A percentile compares a stretch with the other conserved stretches of the same genome.
These are phyloP conservation scores for Yamagishiella unicocca DNA, from an alignment of 139 green algal species.

Conservation along the genomic window DNA sequence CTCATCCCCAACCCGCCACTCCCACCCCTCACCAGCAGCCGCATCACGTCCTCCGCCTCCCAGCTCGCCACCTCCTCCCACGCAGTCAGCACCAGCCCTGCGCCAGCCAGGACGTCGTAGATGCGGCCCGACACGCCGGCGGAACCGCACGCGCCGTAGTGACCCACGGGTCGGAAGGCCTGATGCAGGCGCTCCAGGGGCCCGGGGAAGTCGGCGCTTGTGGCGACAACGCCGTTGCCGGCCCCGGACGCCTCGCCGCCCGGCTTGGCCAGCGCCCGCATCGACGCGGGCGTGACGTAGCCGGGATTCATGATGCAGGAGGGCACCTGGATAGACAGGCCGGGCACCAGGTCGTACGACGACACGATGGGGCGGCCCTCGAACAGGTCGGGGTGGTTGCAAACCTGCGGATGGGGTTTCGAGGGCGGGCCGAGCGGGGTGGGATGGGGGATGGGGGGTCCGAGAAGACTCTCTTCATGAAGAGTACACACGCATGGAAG, in stretches of 20 bases:
- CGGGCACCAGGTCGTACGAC: slow-evolving; percentile 85
- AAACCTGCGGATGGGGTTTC: slow-evolving; percentile 77
- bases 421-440: too few species aligned
- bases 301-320: slow-evolving; percentile 34
- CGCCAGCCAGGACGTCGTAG: slow-evolving; percentile 9
- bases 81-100: slow-evolving; percentile 38
- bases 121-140: slow-evolving; percentile 21
- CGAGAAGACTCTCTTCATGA: too few species aligned
- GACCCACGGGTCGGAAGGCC: slow-evolving; percentile 38
- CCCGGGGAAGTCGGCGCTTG: background rate
- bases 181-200: slow-evolving; percentile 11
- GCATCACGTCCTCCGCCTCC: slow-evolving; percentile 45
- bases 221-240: background rate
- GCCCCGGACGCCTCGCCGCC: background rate
- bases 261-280: background rate
- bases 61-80: slow-evolving; percentile 33
- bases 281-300: background rate
- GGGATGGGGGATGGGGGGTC: too few species aligned
- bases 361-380: slow-evolving; percentile 93
- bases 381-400: slow-evolving; percentile 99
- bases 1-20: background rate
- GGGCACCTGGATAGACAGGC: slow-evolving; percentile 52
- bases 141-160: slow-evolving; percentile 21
- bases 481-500: too few species aligned
- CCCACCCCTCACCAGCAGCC: slow-evolving; percentile 45